These are phyloP conservation scores for Funneliformis geosporum DNA, from an alignment of 192 early-diverging fungal genomes.

Conservation along the genomic window DNA sequence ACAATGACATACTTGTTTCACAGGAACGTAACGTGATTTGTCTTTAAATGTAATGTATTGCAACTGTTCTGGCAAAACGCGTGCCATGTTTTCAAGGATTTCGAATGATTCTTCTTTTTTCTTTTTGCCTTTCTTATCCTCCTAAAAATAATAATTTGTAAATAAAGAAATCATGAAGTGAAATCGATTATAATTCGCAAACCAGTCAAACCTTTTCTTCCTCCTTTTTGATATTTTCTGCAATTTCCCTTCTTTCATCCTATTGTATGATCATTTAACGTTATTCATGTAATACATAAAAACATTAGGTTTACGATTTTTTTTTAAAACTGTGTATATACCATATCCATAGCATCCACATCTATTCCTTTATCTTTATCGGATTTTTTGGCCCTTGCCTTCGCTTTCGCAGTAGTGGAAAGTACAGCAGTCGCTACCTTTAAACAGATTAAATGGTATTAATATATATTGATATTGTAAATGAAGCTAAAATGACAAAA, in stretches of 20 bases:
- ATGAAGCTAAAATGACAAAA: neutral
- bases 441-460: neutral
- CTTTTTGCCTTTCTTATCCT: slow-evolving; percentile 61
- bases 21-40: slow-evolving; percentile 83
- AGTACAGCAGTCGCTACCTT: slow-evolving; percentile 91
- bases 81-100: slow-evolving; percentile 81
- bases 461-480: neutral
- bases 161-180: neutral
- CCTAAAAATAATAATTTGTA: slow-evolving; percentile 2
- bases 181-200: neutral
- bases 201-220: slow-evolving; percentile 55
- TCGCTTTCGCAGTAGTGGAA: slow-evolving; percentile 93
- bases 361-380: slow-evolving; percentile 71
- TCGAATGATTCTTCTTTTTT: slow-evolving; percentile 78
- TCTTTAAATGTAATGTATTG: slow-evolving; percentile 85
- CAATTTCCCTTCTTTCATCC: slow-evolving; percentile 57
- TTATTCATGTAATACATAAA: slow-evolving; percentile 6
- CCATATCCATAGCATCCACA: slow-evolving; percentile 50
- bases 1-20: slow-evolving; percentile 66
- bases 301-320: neutral
- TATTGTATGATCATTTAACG: slow-evolving; percentile 19
- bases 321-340: slow-evolving; percentile 31
- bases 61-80: slow-evolving; percentile 86
- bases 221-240: slow-evolving; percentile 56
- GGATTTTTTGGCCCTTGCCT: slow-evolving; percentile 78